Percentiles rank a stretch among this genome's conserved stretches.
These are phyloP conservation scores for Metschnikowia cerradonensis DNA, from an alignment of 805 yeast genomes.

Conservation along the genomic window DNA sequence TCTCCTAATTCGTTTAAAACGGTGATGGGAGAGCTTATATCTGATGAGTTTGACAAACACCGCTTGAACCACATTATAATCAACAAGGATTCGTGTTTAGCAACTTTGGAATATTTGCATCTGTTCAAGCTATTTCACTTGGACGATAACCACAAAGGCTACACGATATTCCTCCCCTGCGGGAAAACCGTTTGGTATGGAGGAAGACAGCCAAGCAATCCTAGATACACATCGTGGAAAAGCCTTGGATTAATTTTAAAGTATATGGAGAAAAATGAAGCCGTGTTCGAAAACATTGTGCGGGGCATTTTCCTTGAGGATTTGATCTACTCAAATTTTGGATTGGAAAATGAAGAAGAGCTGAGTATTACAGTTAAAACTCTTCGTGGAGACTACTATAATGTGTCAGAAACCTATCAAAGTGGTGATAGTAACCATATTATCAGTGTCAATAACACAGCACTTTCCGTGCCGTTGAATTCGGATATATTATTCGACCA, in stretches of 20 bases:
- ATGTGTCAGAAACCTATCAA: conserved; percentile 18
- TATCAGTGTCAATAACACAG: conserved; percentile 29
- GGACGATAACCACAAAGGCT: conserved; percentile 53
- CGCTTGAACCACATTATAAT: conserved; percentile 27
- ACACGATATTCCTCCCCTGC: conserved; percentile 76
- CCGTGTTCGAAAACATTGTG: conserved; percentile 50
- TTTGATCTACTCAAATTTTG: conserved; percentile 62
- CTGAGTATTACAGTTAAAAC: conserved; percentile 16
- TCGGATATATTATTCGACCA: conserved; percentile 72
- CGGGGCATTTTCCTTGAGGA: conserved; percentile 59
- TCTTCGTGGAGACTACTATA: conserved; percentile 28
- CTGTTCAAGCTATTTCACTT: conserved; percentile 50
- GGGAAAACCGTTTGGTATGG: conserved; percentile 32
- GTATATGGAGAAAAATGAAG: conserved; percentile 51
- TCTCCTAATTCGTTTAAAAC: conserved; percentile 62
- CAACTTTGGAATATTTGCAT: conserved; percentile 55
- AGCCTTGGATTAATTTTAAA: conserved; percentile 54
- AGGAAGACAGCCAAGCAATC: conserved; percentile 1
- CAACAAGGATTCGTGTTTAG: conserved; percentile 51
- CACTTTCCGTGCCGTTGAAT: conserved; percentile 36
- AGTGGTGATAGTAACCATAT: conserved; percentile 22
- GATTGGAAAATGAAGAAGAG: conserved; percentile 20
- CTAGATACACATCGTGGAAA: conserved; percentile 52
- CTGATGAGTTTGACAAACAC: conserved; percentile 27
- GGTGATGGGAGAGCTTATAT: conserved; percentile 50